A percentile compares a stretch with the other conserved stretches of the same genome.
Evolutionary conservation across 164 flowering plant genomes (phyloP).

Genomic region (Malania oleifera): DNA sequence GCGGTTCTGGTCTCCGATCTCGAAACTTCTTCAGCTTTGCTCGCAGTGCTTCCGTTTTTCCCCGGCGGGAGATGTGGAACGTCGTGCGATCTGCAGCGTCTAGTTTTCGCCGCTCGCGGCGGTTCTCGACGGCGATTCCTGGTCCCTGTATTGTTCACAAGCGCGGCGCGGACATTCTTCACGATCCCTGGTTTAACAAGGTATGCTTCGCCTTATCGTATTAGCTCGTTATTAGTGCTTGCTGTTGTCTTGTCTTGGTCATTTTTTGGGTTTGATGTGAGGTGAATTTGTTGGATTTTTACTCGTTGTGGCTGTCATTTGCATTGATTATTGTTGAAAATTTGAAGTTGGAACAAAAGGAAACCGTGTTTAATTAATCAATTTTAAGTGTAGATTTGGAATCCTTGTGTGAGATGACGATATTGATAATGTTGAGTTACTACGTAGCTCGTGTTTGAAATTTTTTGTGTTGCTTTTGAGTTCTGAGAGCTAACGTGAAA

Average conservation of each 20-base stretch:
- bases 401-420: too few relatives aligned
- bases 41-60: neutral
- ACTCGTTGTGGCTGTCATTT: neutral
- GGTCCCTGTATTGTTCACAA: slow-evolving; percentile 92
- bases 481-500: too few relatives aligned
- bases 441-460: too few relatives aligned
- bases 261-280: neutral
- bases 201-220: slow-evolving; percentile 19
- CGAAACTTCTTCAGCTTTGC: neutral
- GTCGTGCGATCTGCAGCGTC: slow-evolving; percentile 40
- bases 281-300: neutral
- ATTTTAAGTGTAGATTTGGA: too few relatives aligned
- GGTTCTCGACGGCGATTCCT: slow-evolving; percentile 59
- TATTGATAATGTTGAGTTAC: too few relatives aligned
- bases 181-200: slow-evolving; percentile 99
- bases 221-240: neutral
- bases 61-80: slow-evolving; percentile 39
- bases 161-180: slow-evolving; percentile 97
- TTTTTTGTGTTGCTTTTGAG: too few relatives aligned
- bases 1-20: neutral
- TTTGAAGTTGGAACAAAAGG: too few relatives aligned
- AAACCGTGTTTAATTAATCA: too few relatives aligned
- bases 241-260: neutral
- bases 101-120: slow-evolving; percentile 38
- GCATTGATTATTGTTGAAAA: neutral